Base-by-base conservation (phyloP, 148 eudicot genomes). In the Cornus controversa region DNA sequence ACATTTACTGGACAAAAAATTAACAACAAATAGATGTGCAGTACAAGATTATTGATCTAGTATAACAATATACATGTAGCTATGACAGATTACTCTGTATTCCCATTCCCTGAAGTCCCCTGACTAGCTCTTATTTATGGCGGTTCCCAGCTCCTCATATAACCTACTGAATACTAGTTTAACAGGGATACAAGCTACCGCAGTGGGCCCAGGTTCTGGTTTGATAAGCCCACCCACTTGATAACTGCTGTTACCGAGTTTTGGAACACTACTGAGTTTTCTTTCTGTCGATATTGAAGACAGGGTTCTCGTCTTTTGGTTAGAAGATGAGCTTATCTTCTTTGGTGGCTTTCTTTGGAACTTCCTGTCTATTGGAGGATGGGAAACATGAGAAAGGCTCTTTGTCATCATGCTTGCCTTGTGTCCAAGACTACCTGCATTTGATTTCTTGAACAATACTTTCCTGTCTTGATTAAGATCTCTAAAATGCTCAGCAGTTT, bases 161-260 rank as follows among this genome's bases (percentile, higher is more conserved):
- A 96, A 92, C 82, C 99, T 86, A 87, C 98, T 89, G 80, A 91
- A 96, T 16, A 92, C 98, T 67, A 96, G 85, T 66, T 93, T 96
- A 26, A 96, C 91, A 22, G 98, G 98, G 70, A 96, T 92, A 84
- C 98, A 96, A 70, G 99, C 92, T 70, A 93, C 91, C 13, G 91
- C 81, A 45, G 91, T 82, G n/a, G 91, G 93, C 6, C 78, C 84
- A 42, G 86, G 53, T 40, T 80, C 91, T 53, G 89, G 73, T 83
- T 91, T 96, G 9, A 90, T 83, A 83, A 88, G 80, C 76, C 92
- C 93, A 77, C 85, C 89, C 66, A 69, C 79, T 70, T 65, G 80
- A 85, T 77, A 73, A 65, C 75, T 81, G 72, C 71, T 60, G 79
- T 66, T 42, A 15, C 79, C 70, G 26, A 73, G 73, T 83, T 79